These are phyloP conservation scores for Umbilicus rupestris DNA, from an alignment of 164 flowering plant species.

Conservation along the genomic window DNA sequence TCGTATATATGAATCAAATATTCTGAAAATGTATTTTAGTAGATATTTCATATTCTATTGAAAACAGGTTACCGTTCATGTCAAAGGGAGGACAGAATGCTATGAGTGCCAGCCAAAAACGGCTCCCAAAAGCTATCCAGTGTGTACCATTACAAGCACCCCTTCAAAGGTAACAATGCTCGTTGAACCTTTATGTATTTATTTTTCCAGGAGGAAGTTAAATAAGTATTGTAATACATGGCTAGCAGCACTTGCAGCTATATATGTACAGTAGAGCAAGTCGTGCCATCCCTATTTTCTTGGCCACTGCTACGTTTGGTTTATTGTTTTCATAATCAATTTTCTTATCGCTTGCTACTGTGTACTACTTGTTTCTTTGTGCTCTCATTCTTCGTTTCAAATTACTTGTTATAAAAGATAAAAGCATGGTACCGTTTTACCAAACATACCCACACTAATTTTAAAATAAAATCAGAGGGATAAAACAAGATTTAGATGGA, in stretches of 20 bases:
- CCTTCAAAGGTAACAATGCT: slow-evolving; percentile 70
- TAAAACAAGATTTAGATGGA: neutral
- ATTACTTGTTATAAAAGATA: neutral
- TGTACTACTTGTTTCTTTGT: neutral
- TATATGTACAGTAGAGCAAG: neutral
- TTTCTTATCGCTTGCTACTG: too few species aligned
- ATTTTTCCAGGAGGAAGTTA: neutral
- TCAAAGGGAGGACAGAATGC: slow-evolving; percentile 91
- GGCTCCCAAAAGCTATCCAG: slow-evolving; percentile 92
- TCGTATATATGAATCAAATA: neutral
- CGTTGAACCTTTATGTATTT: neutral
- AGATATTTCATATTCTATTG: neutral
- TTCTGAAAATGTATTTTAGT: neutral
- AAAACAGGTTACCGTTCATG: slow-evolving; percentile 81
- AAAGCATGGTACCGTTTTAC: neutral
- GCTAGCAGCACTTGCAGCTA: neutral
- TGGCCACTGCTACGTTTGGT: too few species aligned
- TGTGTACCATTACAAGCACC: slow-evolving; percentile 97
- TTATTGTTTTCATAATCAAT: too few species aligned
- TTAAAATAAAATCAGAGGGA: neutral
- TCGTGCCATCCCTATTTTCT: too few species aligned
- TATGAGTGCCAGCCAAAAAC: slow-evolving; percentile 96
- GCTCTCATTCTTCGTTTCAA: neutral
- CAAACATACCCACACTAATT: neutral
- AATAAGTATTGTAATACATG: neutral